Conservation (phyloP, 2,329 filamentous ascomycete genomes). For the Chaetomium olivaceum region DNA sequence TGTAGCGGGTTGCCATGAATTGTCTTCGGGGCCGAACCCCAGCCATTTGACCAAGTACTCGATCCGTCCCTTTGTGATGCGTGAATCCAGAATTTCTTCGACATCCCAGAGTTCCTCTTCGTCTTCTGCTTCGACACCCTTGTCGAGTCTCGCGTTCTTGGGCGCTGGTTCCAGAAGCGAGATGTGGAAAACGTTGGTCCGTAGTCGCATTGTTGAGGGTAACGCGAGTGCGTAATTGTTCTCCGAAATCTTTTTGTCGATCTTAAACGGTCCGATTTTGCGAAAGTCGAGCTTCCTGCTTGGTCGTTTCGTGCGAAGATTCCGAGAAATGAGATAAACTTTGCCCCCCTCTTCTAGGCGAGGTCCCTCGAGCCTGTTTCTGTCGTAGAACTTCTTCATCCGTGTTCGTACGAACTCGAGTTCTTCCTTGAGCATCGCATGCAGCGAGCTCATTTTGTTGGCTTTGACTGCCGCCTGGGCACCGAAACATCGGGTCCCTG, state of each 20-base stretch:
- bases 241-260: constrained; percentile 10
- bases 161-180: constrained; percentile 18
- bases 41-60: constrained; percentile 16
- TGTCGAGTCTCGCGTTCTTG: not conserved
- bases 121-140: constrained; percentile 5
- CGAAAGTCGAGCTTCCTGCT: not conserved
- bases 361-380: not conserved
- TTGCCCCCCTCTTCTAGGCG: not conserved
- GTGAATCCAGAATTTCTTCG: constrained; percentile 16
- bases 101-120: constrained; percentile 23
- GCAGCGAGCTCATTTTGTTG: not conserved
- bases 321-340: not conserved
- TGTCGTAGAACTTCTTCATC: not conserved
- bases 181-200: constrained; percentile 17
- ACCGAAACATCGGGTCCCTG: not conserved
- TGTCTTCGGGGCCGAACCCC: constrained; percentile 11
- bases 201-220: constrained; percentile 8
- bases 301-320: not conserved
- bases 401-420: not conserved
- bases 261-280: constrained; percentile 9
- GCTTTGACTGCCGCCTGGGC: not conserved
- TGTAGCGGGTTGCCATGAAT: not conserved
- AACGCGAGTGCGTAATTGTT: constrained; percentile 14
- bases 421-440: not conserved
- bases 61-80: not conserved